Conservation (phyloP, 1,284 basidiomycete species). For the Clitocybe nebularis region DNA sequence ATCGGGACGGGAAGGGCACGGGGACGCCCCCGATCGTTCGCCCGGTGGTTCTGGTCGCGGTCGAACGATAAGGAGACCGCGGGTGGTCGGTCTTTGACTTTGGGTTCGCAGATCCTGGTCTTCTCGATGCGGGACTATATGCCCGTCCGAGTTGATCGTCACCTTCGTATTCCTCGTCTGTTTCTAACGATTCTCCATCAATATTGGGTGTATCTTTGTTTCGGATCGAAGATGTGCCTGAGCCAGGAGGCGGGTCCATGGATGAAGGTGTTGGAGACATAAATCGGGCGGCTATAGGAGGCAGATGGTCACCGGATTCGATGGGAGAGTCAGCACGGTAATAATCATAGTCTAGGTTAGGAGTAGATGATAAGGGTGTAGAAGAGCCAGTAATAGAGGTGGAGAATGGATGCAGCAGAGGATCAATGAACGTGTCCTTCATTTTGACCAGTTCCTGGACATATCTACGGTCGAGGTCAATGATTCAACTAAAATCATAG, state of each 20-base stretch:
- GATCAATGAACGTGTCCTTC: conserved; percentile 90
- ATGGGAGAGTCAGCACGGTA: conserved; percentile 57
- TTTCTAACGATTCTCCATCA: conserved; percentile 68
- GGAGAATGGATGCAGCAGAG: conserved; percentile 82
- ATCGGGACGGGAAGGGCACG: conserved; percentile 73
- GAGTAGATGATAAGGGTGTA: conserved; percentile 48
- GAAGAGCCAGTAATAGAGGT: conserved; percentile 37
- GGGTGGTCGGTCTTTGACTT: conserved; percentile 63
- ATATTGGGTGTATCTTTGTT: conserved; percentile 57
- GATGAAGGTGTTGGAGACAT: conserved; percentile 69
- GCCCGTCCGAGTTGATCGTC: conserved; percentile 50
- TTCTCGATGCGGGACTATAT: conserved; percentile 37
- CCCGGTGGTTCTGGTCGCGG: conserved; percentile 37
- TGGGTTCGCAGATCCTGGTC: conserved; percentile 29
- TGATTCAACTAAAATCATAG: conserved; percentile 7
- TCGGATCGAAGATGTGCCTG: conserved; percentile 29
- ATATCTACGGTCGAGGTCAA: conserved; percentile 58
- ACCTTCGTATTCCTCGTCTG: conserved; percentile 66
- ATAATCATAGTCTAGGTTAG: conserved; percentile 62
- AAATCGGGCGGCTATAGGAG: conserved; percentile 89
- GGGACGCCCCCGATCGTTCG: conserved; percentile 35
- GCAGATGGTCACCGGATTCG: conserved; percentile 72
- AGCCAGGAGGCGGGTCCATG: conserved; percentile 42
- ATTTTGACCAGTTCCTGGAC: conserved; percentile 86
- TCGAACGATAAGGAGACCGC: conserved; percentile 69